These are phyloP conservation scores for Penicillium coprophilum DNA, from an alignment of 495 filamentous ascomycete genomes.

Conservation along the genomic window DNA sequence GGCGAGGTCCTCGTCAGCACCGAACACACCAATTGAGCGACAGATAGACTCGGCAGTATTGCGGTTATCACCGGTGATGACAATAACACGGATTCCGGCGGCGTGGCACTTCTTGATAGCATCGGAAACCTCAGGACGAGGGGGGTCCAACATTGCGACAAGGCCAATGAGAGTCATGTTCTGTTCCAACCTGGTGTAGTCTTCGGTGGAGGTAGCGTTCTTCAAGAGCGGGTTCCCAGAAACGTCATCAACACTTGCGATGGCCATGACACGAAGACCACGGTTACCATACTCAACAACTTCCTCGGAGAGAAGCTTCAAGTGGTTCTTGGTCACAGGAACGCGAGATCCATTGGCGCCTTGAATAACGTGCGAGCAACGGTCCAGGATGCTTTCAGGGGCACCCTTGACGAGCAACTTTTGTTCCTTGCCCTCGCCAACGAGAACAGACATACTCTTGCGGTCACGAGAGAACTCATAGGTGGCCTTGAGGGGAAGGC, in stretches of 20 bases:
- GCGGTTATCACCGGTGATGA: conserved; percentile 97
- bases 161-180: conserved; percentile 92
- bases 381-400: conserved; percentile 88
- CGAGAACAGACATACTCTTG: conserved; percentile 98
- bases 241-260: conserved; percentile 77
- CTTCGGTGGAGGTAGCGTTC: conserved; percentile 73
- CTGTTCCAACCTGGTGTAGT: conserved; percentile 86
- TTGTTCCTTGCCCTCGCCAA: conserved; percentile 63
- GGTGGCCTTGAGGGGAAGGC: conserved; percentile 71
- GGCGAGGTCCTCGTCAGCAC: conserved; percentile 71
- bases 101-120: conserved; percentile 87
- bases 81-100: conserved; percentile 94
- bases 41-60: conserved; percentile 98
- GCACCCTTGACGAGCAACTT: conserved; percentile 95
- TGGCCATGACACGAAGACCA: conserved; percentile 91
- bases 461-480: conserved; percentile 98
- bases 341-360: conserved; percentile 75
- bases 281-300: conserved; percentile 86
- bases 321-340: conserved; percentile 62
- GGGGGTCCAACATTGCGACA: conserved; percentile 95
- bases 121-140: conserved; percentile 85
- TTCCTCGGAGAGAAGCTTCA: conserved; percentile 68
- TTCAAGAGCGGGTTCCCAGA: conserved; percentile 65
- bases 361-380: conserved; percentile 76
- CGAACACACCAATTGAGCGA: conserved; percentile 94